These are phyloP conservation scores for Annulohypoxylon bovei DNA, from an alignment of 495 filamentous ascomycete genomes.

Conservation along the genomic window DNA sequence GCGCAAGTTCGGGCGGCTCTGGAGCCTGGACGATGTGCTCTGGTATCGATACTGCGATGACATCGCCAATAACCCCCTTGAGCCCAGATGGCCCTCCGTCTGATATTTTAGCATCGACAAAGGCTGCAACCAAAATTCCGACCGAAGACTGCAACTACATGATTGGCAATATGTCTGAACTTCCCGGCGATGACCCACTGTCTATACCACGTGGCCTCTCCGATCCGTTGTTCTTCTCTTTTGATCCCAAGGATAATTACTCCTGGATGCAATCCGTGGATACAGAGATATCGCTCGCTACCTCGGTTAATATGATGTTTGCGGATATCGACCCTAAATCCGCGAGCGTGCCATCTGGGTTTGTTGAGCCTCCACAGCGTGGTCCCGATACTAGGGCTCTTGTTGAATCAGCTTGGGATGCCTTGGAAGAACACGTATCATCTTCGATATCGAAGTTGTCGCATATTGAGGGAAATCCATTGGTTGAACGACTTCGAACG, in stretches of 20 bases:
- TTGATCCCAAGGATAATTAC: constrained; percentile 43
- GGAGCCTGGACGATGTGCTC: constrained; percentile 35
- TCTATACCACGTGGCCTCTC: constrained; percentile 41
- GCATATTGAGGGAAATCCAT: constrained; percentile 47
- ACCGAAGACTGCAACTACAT: constrained; percentile 37
- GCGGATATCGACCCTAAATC: constrained; percentile 37
- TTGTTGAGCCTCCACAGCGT: constrained; percentile 27
- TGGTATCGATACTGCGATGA: constrained; percentile 35
- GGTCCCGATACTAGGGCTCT: constrained; percentile 53
- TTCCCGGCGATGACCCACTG: constrained; percentile 45
- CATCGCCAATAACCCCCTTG: constrained; percentile 44
- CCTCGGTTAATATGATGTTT: constrained; percentile 49
- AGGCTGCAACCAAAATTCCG: constrained; percentile 19
- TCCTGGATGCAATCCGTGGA: constrained; percentile 44
- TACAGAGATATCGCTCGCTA: constrained; percentile 40
- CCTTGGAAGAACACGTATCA: constrained; percentile 54
- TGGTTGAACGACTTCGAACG: constrained; percentile 49
- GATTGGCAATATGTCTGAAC: constrained; percentile 48
- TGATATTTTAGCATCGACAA: constrained; percentile 11
- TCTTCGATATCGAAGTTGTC: constrained; percentile 51
- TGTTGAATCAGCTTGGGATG: constrained; percentile 53
- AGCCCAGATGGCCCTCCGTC: constrained; percentile 21
- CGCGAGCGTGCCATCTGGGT: constrained; percentile 22
- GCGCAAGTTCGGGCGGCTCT: constrained; percentile 31
- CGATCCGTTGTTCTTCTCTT: constrained; percentile 44